Evolutionary conservation across 2,329 filamentous ascomycete genomes (phyloP).

Genomic region (Cordyceps cateniannulata): DNA sequence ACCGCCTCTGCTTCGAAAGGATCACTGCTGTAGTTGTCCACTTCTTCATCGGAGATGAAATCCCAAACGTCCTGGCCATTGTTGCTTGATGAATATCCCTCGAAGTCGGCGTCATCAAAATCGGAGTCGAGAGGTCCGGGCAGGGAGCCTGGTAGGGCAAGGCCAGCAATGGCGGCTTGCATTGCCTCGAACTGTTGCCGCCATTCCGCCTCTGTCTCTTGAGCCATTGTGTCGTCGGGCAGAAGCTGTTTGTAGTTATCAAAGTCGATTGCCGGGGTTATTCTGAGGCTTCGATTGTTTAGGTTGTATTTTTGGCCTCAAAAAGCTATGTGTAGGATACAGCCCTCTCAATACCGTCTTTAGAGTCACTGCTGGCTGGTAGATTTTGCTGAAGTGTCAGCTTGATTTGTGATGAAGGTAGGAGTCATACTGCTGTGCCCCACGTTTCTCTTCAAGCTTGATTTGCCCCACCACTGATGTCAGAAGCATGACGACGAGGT

Average conservation of each 20-base stretch:
- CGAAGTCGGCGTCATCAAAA: conserved; percentile 59
- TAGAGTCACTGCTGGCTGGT: background rate
- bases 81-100: conserved; percentile 48
- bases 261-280: too few relatives aligned
- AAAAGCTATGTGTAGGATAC: background rate
- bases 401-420: background rate
- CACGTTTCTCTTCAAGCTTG: background rate
- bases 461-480: background rate
- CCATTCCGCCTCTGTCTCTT: conserved; percentile 59
- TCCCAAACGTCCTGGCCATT: conserved; percentile 86
- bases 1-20: conserved; percentile 41
- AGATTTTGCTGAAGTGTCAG: background rate
- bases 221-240: background rate
- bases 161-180: conserved; percentile 72
- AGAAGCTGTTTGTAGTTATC: background rate
- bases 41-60: conserved; percentile 70
- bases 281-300: background rate
- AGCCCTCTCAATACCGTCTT: background rate
- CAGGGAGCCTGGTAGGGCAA: conserved; percentile 44
- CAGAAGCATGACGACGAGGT: background rate
- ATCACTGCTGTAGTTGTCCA: conserved; percentile 60
- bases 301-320: background rate
- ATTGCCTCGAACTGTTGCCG: conserved; percentile 78
- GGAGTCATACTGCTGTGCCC: conserved; percentile 10
- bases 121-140: conserved; percentile 38